Base-by-base conservation (phyloP, 1,139 yeast species). In the Scheffersomyces illinoinensis region DNA sequence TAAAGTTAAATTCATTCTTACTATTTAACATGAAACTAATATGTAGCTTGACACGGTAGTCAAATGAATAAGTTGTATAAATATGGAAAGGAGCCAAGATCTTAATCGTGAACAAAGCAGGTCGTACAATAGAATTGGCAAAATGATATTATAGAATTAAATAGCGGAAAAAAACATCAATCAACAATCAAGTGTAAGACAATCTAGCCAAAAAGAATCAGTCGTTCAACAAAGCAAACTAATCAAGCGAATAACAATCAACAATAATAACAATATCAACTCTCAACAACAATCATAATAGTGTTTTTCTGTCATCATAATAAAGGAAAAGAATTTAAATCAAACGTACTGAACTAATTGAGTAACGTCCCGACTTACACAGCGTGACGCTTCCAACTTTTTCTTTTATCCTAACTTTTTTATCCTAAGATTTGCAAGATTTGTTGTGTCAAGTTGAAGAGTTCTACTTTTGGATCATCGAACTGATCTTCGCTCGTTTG, bases 381-480 rank as follows among this genome's bases (percentile, higher is more conserved):
- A 33, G 14, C 17, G 43, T 33, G 43, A 33, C 43, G 43, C 17
- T 33, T 33, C 43, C 43, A 33, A 33, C 43, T 33, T 33, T 33
- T 33, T 33, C 43, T 24, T 24, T 24, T 14, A 33, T 33, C 8
- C 17, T 12, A 33, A 33, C 43, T 14, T 10, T 33, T 33, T 65
- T 60, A 79, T 52, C 85, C 85, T 64, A 81, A 76, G 53, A 81
- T 81, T 70, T 81, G 85, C 69, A 89, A 79, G 58, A 90, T 89
- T 77, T 90, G 96, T 71, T 88, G 92, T n/a, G 93, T 88, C 69
- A 90, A 82, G 69, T 88, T 89, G 70, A 87, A 88, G 66, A 89
- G 82, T 72, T 90, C 95, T 67, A 80, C 86, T 76, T 84, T 87
- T 64, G 90, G 89, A 72, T 85, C 90, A 62, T 86, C 90, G 59